Conservation (phyloP, 2,329 filamentous ascomycete species). For the Aspergillus eucalypticola region DNA sequence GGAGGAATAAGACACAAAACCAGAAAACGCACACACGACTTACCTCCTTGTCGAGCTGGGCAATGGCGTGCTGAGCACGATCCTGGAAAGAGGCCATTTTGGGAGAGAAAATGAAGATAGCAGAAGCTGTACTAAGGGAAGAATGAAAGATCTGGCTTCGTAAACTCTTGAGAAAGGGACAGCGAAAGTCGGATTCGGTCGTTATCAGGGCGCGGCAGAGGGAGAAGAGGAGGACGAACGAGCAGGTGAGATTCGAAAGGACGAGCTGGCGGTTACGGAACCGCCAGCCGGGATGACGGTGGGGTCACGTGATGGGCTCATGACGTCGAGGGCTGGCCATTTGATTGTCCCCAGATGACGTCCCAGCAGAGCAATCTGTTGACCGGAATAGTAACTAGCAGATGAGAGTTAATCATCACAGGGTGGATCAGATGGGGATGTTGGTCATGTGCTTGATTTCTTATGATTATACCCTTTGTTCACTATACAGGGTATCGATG, state of each 20-base stretch:
- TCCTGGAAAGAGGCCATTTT: conserved; percentile 58
- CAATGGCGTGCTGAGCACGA: conserved; percentile 63
- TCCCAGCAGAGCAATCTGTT: background rate
- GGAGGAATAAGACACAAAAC: conserved; percentile 14
- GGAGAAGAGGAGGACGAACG: background rate
- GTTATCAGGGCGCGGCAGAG: conserved; percentile 14
- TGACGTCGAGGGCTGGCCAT: conserved; percentile 20
- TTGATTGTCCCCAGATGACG: background rate
- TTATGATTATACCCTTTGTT: background rate
- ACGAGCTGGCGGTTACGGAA: conserved; percentile 21
- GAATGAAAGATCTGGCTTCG: background rate
- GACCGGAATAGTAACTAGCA: no score
- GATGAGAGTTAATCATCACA: background rate
- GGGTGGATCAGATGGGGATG: background rate
- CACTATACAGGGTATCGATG: no score
- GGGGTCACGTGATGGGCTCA: conserved; percentile 23
- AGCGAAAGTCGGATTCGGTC: conserved; percentile 5
- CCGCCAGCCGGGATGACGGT: conserved; percentile 16
- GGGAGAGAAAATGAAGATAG: background rate
- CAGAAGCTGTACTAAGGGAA: conserved; percentile 6
- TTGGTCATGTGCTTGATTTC: background rate
- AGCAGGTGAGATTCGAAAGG: conserved; percentile 17
- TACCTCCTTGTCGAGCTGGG: conserved; percentile 70
- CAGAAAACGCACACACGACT: conserved; percentile 32
- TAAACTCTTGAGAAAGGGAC: background rate